These are phyloP conservation scores for Physcomitrium patens DNA, from an alignment of 225 moss, liverwort and hornwort genomes.

Conservation along the genomic window DNA sequence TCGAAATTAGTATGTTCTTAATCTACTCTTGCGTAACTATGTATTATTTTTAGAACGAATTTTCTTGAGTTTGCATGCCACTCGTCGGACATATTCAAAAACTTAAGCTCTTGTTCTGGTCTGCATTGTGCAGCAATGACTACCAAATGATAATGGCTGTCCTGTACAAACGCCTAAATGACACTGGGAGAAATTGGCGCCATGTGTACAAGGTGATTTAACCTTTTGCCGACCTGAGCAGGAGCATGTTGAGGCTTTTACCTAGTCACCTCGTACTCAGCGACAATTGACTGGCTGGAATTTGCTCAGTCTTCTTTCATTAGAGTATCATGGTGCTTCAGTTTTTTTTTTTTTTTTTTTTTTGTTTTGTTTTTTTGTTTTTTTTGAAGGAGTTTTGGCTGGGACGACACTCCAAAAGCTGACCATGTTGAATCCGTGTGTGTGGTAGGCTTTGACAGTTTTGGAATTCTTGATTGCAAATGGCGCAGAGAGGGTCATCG, in stretches of 20 bases:
- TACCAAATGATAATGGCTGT: slow-evolving; percentile 98
- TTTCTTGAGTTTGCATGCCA: not conserved
- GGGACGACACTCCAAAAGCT: not conserved
- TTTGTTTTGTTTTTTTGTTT: too few relatives aligned
- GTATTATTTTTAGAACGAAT: not conserved
- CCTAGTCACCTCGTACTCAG: too few relatives aligned
- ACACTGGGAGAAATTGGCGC: slow-evolving; percentile 94
- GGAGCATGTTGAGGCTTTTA: too few relatives aligned
- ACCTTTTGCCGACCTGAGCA: not conserved
- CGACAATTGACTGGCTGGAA: too few relatives aligned
- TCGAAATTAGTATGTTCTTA: slow-evolving; percentile 74
- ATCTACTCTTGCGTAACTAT: not conserved
- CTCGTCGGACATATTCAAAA: not conserved
- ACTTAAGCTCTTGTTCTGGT: slow-evolving; percentile 15
- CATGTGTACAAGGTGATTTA: slow-evolving; percentile 92
- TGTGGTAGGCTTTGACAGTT: slow-evolving; percentile 81
- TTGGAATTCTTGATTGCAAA: slow-evolving; percentile 94
- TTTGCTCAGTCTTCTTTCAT: too few relatives aligned
- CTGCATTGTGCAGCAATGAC: slow-evolving; percentile 69
- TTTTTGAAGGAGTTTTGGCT: too few relatives aligned
- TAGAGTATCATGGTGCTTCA: too few relatives aligned
- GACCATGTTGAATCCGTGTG: not conserved
- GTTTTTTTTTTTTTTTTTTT: too few relatives aligned
- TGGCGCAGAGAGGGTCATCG: slow-evolving; percentile 96
- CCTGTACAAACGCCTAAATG: slow-evolving; percentile 90